phyloP scores from a whole-genome alignment of 2,329 filamentous ascomycete genomes.

The Rhynchosporium secalis region DNA sequence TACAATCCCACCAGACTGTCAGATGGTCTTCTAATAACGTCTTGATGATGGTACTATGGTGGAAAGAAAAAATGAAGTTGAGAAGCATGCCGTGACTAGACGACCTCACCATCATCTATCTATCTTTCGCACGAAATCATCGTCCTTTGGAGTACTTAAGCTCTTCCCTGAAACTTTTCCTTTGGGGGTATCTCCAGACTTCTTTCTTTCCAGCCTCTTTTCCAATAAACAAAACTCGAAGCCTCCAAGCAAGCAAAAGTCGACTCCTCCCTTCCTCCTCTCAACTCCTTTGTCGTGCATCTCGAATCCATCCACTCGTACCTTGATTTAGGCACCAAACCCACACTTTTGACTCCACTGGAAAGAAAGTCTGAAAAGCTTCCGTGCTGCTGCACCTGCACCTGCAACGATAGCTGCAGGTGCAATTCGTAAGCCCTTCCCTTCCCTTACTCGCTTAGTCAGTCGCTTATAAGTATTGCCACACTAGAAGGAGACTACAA shows the following conservation, averaged over 20 bases:
- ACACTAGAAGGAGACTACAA: too few species aligned
- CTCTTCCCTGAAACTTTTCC: background rate
- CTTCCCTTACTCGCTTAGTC: background rate
- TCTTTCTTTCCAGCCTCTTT: background rate
- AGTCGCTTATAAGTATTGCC: too few species aligned
- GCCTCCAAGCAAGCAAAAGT: background rate
- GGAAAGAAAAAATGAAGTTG: too few species aligned
- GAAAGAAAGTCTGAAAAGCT: slow-evolving; percentile 12
- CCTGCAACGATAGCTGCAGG: background rate
- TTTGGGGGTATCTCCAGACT: background rate
- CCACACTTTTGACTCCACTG: background rate
- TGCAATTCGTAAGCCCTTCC: too few species aligned
- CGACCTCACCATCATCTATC: too few species aligned
- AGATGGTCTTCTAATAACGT: too few species aligned
- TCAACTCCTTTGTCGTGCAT: background rate
- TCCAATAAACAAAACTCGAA: background rate
- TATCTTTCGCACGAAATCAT: too few species aligned
- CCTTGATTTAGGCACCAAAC: too few species aligned
- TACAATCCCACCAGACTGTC: too few species aligned
- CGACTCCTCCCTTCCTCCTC: background rate
- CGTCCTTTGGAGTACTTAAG: too few species aligned
- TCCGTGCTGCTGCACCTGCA: background rate
- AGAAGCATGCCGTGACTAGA: too few species aligned
- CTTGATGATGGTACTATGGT: too few species aligned
- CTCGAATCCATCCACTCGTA: background rate